Evolutionary conservation across 2,329 filamentous ascomycete genomes (phyloP), one percentile per base, ranked within the genome.

Genomic region (Teratosphaeria epicoccoides): DNA sequence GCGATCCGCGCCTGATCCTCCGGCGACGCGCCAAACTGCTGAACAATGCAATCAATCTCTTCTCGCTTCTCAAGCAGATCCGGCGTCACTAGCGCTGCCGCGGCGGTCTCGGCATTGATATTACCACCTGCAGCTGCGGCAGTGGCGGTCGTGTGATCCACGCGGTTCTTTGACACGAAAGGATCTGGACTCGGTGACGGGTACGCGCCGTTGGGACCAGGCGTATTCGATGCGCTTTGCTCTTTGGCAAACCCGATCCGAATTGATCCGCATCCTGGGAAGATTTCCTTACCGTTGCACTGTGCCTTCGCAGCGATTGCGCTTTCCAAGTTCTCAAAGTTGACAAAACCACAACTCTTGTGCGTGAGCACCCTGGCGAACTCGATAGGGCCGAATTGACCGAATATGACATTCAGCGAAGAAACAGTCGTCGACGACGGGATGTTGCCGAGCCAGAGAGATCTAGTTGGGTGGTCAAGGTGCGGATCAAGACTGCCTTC

Each of bases 331-430:
- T 82, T 84, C 70, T 97, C 89, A 64, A 95, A 98, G 70, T 98
- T 98, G 66, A 98, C 91, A 62, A 98, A 98, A 2, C 91, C 93
- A 67, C 93, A 98, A 71, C 95, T 97, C 77, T 98, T 98, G 75
- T 98, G 89, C 0, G 93, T 97, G 55, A 98, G 76, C 4, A 98
- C 93, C 57, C 93, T 81, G 24, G 88, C 91, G 3, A 91, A 96
- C 59, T 93, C 79, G 57, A 98, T 95, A 2, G 85, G 80, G 9
- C 93, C 93, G 60, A 93, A 95, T n/a, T 84, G 80, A 68, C 88
- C 87, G 73, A 98, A 98, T 73, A 97, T 95, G 58, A 94, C 89
- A 52, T 88, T 88, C 55, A 98, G 73, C 0, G 93, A 97, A 1
- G 91, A 95, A 10, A 93, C 90, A 0, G 93, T 98, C 2, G 93